Evolutionary conservation across 2,329 filamentous ascomycete genomes (phyloP).

Genomic region (Dissoconium aciculare): DNA sequence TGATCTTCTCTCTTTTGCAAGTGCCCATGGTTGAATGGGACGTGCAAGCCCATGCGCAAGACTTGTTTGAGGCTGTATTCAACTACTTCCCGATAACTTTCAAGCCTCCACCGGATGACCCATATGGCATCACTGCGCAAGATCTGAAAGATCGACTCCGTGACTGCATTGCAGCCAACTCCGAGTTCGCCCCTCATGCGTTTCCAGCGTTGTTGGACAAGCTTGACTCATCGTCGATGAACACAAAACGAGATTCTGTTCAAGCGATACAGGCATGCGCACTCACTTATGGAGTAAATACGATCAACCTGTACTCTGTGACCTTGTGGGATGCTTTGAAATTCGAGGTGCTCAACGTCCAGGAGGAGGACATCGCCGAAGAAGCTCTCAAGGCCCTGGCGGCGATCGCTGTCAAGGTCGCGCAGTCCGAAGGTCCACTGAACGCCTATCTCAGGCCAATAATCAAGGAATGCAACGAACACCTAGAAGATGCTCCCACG

Average conservation of each 20-base stretch:
- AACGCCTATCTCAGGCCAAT: conserved; percentile 44
- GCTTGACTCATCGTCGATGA: conserved; percentile 52
- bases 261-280: conserved; percentile 48
- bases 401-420: conserved; percentile 41
- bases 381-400: conserved; percentile 42
- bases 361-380: conserved; percentile 50
- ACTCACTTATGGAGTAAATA: conserved; percentile 42
- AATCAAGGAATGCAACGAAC: conserved; percentile 52
- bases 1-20: conserved; percentile 52
- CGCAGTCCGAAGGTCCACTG: conserved; percentile 34
- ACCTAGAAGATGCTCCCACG: conserved; percentile 52
- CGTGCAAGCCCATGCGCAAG: conserved; percentile 43
- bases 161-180: conserved; percentile 48
- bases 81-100: conserved; percentile 62
- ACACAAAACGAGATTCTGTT: conserved; percentile 53
- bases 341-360: conserved; percentile 52
- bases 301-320: conserved; percentile 47
- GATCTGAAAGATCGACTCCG: conserved; percentile 50
- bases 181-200: conserved; percentile 48
- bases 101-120: conserved; percentile 52
- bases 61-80: conserved; percentile 53
- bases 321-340: conserved; percentile 55
- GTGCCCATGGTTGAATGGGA: conserved; percentile 56
- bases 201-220: conserved; percentile 56
- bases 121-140: conserved; percentile 54